Conservation (phyloP, 345 rosid species). For the Cardamine occulta region DNA sequence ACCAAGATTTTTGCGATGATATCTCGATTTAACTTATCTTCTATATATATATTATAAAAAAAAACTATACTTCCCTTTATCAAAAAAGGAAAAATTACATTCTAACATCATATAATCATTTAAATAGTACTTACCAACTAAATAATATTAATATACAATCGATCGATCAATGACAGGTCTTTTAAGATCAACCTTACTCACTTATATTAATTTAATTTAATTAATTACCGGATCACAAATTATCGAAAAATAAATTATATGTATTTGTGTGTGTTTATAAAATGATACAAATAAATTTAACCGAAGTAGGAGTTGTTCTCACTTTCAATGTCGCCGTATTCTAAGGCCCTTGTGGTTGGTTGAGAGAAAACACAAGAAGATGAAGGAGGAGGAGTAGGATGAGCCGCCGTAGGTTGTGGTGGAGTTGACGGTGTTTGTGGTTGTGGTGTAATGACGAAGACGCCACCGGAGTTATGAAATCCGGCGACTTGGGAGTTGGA, state of each 20-base stretch:
- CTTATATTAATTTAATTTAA: conserved; percentile 28
- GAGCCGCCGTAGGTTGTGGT: conserved; percentile 48
- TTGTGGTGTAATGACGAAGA: conserved; percentile 58
- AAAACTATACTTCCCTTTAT: not conserved
- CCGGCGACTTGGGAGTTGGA: conserved; percentile 56
- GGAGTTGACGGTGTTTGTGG: conserved; percentile 45
- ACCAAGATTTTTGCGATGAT: not conserved
- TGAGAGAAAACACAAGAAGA: conserved; percentile 57
- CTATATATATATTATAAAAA: not conserved
- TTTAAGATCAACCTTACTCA: conserved; percentile 41
- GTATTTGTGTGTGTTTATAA: conserved; percentile 25
- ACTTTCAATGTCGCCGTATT: conserved; percentile 65
- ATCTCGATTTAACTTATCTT: not conserved
- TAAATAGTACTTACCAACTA: not conserved
- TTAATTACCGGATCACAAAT: conserved; percentile 38
- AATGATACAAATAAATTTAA: conserved; percentile 41
- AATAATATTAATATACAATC: conserved; percentile 14
- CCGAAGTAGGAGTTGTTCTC: conserved; percentile 78
- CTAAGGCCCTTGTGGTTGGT: conserved; percentile 45
- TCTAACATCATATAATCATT: not conserved
- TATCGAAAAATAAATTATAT: conserved; percentile 48
- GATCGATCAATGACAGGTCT: conserved; percentile 16
- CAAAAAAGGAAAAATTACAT: not conserved
- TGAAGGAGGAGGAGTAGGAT: conserved; percentile 48
- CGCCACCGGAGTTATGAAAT: conserved; percentile 59